A percentile compares a stretch with the other conserved stretches of the same genome.
Conservation (phyloP, 2,329 filamentous ascomycete genomes). For the Phaeosphaeria sp. region DNA sequence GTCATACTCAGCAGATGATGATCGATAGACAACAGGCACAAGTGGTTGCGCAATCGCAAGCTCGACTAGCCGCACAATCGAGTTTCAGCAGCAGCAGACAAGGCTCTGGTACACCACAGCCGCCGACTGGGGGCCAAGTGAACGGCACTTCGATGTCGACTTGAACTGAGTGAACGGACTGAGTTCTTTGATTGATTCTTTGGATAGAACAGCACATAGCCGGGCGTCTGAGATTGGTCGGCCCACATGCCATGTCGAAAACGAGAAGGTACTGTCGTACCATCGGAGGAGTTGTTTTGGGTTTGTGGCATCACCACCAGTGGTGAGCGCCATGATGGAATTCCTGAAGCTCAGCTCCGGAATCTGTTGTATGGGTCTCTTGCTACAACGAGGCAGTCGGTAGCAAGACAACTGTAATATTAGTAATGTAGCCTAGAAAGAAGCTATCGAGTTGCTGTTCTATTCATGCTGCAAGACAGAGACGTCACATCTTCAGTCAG, state of each 20-base stretch:
- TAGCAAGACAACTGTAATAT: not conserved
- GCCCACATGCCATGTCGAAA: not conserved
- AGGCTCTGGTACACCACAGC: constrained; percentile 47
- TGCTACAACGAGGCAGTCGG: not conserved
- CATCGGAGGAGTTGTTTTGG: not conserved
- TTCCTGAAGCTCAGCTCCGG: not conserved
- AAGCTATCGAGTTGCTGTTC: not conserved
- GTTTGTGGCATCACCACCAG: not conserved
- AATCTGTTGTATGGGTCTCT: not conserved
- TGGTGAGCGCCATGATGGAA: not conserved
- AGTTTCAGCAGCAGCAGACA: constrained; percentile 41
- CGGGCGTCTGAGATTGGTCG: constrained; percentile 17
- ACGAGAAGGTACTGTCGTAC: not conserved
- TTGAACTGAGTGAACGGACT: constrained; percentile 3
- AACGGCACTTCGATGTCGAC: constrained; percentile 38
- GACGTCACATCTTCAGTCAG: no score
- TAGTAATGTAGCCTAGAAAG: not conserved
- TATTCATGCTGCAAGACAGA: not conserved
- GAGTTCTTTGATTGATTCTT: constrained; percentile 1
- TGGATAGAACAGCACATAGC: constrained; percentile 21
- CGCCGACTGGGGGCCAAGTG: constrained; percentile 33
- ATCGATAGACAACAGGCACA: constrained; percentile 43
- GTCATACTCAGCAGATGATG: constrained; percentile 44
- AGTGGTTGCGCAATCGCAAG: constrained; percentile 42
- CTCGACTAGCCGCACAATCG: constrained; percentile 44